Conservation (phyloP, 495 filamentous ascomycete species). For the Podospora pseudopauciseta region DNA sequence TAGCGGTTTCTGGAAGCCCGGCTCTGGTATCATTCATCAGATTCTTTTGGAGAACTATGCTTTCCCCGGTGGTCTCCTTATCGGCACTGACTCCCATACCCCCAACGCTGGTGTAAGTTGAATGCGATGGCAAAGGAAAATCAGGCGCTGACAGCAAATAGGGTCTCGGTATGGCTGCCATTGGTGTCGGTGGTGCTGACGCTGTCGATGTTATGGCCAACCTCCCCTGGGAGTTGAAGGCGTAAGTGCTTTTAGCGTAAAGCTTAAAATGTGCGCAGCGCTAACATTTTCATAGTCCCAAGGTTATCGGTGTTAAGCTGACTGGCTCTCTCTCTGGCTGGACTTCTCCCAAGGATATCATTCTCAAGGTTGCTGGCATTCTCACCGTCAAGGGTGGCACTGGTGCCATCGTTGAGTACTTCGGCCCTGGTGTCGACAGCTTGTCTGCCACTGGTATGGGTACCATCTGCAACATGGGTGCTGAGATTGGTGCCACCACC, state of each 20-base stretch:
- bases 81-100: slow-evolving; percentile 98
- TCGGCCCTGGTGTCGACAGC: slow-evolving; percentile 69
- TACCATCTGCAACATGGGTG: slow-evolving; percentile 71
- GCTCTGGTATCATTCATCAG: slow-evolving; percentile 99
- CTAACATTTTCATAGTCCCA: slow-evolving; percentile 47
- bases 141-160: not conserved
- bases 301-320: slow-evolving; percentile 92
- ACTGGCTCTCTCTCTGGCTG: slow-evolving; percentile 89
- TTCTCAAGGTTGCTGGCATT: slow-evolving; percentile 95
- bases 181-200: slow-evolving; percentile 98
- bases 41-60: slow-evolving; percentile 97
- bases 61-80: slow-evolving; percentile 96
- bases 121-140: not conserved
- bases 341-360: slow-evolving; percentile 92
- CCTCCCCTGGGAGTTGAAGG: slow-evolving; percentile 97
- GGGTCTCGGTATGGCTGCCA: slow-evolving; percentile 87
- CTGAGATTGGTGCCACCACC: slow-evolving; percentile 94
- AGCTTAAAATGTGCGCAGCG: not conserved
- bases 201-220: slow-evolving; percentile 98
- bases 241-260: slow-evolving; percentile 27
- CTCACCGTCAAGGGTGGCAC: slow-evolving; percentile 98
- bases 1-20: slow-evolving; percentile 92
- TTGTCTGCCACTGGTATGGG: slow-evolving; percentile 62
- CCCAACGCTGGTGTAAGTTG: slow-evolving; percentile 78
- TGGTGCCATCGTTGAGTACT: slow-evolving; percentile 94